Base-by-base conservation (phyloP, 2,329 filamentous ascomycete genomes). In the Cladosporium sp. region DNA sequence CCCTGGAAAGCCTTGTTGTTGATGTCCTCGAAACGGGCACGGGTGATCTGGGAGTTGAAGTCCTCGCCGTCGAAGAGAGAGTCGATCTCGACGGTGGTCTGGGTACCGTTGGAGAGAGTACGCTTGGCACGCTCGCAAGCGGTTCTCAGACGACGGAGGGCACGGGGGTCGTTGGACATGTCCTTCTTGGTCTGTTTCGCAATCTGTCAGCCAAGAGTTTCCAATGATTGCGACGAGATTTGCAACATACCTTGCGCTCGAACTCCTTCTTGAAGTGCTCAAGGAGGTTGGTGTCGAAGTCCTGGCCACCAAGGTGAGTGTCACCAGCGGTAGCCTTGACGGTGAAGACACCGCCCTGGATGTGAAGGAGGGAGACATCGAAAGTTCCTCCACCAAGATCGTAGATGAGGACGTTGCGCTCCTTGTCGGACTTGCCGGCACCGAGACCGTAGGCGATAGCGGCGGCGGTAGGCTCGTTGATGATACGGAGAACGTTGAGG, bases 341-440 rank as follows among this genome's bases (percentile, higher is more conserved):
- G 71, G 94, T 97, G 88, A 99, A 99, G 77, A 99, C 95, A 87
- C 95, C 95, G 79, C 94, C 93, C 85, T 98, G 93, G 80, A 99
- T 98, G 87, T 97, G 94, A 55, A 99, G 88, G 73, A 98, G 92
- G 70, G 95, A 98, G 31, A 99, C 95, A 97, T 99, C 95, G 84
- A 99, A 99, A 81, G 95, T 99, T 88, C 95, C 95, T 88, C 95
- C 95, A 88, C 95, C 95, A 70, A 99, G 90, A 89, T 99, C 95
- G 87, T 98, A 99, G 86, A 99, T 98, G 74, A 99, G 88, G 78
- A 99, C 94, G 80, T 98, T 97, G 78, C 95, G 92, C 88, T 98
- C 95, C 88, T 97, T 97, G 81, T 91, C 91, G 64, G 92, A 91
- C 73, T 76, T 76, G 66, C 74, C 74, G 52, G 74, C 69, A 64